Percentiles rank a stretch among this genome's conserved stretches.
These are phyloP conservation scores for Syzygium malaccense DNA, from an alignment of 441 rosid species.

Conservation along the genomic window DNA sequence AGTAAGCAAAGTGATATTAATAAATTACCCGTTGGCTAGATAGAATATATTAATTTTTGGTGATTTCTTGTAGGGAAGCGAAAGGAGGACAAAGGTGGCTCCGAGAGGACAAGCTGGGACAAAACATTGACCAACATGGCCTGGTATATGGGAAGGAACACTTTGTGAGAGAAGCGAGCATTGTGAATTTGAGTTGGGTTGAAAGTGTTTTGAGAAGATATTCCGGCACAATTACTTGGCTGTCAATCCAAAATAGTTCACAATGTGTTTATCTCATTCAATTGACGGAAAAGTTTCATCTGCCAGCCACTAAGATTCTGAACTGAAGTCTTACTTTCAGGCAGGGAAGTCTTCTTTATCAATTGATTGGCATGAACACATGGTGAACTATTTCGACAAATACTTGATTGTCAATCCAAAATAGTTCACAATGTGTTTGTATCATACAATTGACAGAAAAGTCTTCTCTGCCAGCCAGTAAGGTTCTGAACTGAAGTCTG, in stretches of 20 bases:
- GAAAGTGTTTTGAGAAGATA: neutral
- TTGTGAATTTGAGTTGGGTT: too few relatives aligned
- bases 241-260: neutral
- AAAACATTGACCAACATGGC: neutral
- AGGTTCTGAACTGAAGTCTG: neutral
- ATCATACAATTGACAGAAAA: neutral
- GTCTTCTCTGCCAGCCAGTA: neutral
- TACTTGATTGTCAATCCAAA: neutral
- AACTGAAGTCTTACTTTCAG: neutral
- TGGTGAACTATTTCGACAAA: too few relatives aligned
- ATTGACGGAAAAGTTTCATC: neutral
- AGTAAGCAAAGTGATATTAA: neutral
- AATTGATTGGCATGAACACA: neutral
- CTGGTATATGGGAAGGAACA: too few relatives aligned
- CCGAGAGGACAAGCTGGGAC: neutral
- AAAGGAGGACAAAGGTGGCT: neutral
- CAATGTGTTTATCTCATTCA: neutral
- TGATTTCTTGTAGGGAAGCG: neutral
- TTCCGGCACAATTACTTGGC: neutral
- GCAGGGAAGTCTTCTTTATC: neutral
- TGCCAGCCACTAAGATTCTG: neutral
- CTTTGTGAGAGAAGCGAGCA: neutral
- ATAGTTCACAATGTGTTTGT: neutral
- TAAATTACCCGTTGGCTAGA: neutral
- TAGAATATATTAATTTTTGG: neutral